Evolutionary conservation across 2,329 filamentous ascomycete species (phyloP), one percentile per base, ranked within the genome.

Genomic region (Myriangium duriaei): DNA sequence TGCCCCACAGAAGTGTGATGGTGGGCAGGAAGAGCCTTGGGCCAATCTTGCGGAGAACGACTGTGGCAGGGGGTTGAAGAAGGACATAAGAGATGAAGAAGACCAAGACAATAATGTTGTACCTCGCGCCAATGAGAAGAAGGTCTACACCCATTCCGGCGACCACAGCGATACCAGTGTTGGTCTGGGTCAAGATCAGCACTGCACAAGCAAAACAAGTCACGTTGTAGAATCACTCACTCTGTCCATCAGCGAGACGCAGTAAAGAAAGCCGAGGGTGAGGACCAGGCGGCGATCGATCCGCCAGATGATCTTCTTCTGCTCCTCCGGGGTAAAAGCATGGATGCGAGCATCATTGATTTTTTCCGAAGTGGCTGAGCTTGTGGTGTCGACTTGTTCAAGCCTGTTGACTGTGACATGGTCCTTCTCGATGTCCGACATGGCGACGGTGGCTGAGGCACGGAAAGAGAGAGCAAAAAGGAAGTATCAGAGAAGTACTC

Each of bases 31-130:
- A 58, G 34, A 49, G 45, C 4, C 50, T 42, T 11, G 56, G 55
- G 1, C 81, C 80, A 35, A 85, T 49, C 49, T 74, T 74, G 24
- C 80, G 75, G 30, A 80, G 68, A 21, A 83, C 56, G 30, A 84
- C 61, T 0, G 80, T 84, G 2, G 79, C 79, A 0, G 78, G 78
- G 0, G 79, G 74, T 51, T 86, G 79, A 44, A 83, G 79, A 35
- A 81, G 37, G 43, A 79, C 70, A 54, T 85, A 86, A 16, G 78
- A 71, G 47, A 81, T 67, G 64, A 84, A 85, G 63, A 85, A 85
- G 50, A 83, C 66, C 24, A 84, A 63, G 3, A 79, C 79, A 40
- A 79, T 68, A 14, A 53, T 53, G 5, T 46, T 50, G 45, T 54
- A 56, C 13, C 54, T 50, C 29, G 48, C 45, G 17, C 50, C 49